Base-by-base conservation (phyloP, 805 yeast species). In the Lachancea nothofagi region DNA sequence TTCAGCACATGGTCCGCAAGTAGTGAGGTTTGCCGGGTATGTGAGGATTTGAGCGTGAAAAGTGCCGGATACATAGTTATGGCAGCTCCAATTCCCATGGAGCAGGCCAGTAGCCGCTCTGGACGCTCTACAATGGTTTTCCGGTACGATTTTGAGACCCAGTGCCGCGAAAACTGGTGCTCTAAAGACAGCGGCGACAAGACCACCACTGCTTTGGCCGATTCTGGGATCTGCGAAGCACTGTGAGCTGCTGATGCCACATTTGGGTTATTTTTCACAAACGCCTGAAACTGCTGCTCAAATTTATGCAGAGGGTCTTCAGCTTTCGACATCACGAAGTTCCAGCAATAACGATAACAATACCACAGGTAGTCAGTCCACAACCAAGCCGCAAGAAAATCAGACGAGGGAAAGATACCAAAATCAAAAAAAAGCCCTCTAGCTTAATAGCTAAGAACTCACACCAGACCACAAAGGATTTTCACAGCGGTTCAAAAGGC, bases 41-140 rank as follows among this genome's bases (percentile, higher is more conserved):
- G 42, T 5, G 63, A 57, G 4, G 77, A 70, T 30, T 64, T 57
- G 10, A 81, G 51, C 10, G 70, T 67, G 49, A 73, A 81, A 34
- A 72, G 66, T 29, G 75, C 75, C 0, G 89, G 88, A 45, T 68
- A 74, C 75, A 77, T 72, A 2, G 88, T 71, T 17, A 80, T 55
- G 0, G 94, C 90, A 2, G 88, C 80, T 0, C 87, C 74, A 18
- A 85, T 72, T 1, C 95, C 95, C 43, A 85, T 65, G n/a, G 86
- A 77, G 7, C 80, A 69, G 0, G 95, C 93, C 40, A 80, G 67
- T 33, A 85, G 62, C 22, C 95, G 66, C 58, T 85, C 89, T 1
- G 95, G 95, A 32, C 90, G 65, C 60, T 85, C 95, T 19, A 85
- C 90, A 25, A 85, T 80, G 0, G 88, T 75, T 13, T 80, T 65